Conservation (phyloP, 108 stramenopile genomes). For the Skeletonema tropicum region DNA sequence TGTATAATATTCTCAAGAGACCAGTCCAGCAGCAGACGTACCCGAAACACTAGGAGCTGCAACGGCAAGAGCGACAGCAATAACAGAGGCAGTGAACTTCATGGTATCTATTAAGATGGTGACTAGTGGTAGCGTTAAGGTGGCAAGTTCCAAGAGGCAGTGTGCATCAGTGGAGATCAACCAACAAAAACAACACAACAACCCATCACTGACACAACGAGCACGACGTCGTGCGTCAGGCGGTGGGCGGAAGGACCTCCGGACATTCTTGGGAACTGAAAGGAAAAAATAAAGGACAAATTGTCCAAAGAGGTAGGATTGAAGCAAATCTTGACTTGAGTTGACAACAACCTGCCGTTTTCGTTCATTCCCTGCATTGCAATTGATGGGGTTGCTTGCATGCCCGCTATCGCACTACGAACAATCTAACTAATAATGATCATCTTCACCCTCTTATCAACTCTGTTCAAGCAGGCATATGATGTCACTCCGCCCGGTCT, state of each 20-base stretch:
- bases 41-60: constrained; percentile 37
- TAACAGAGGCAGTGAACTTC: constrained; percentile 50
- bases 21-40: constrained; percentile 8
- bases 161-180: not conserved
- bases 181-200: not conserved
- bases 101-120: constrained; percentile 19
- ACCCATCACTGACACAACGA: too few relatives aligned
- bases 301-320: too few relatives aligned
- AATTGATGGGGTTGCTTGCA: too few relatives aligned
- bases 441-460: constrained; percentile 26
- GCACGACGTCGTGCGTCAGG: too few relatives aligned
- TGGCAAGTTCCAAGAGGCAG: not conserved
- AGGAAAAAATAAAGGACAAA: too few relatives aligned
- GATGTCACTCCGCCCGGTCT: constrained; percentile 74
- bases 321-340: not conserved
- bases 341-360: not conserved
- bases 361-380: too few relatives aligned
- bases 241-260: too few relatives aligned
- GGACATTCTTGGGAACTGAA: too few relatives aligned
- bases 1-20: not conserved
- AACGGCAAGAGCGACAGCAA: constrained; percentile 29
- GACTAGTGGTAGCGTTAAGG: not conserved
- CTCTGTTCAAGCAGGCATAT: constrained; percentile 31
- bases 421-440: constrained; percentile 8
- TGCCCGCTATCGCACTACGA: too few relatives aligned